Base-by-base conservation (phyloP, 1,284 basidiomycete species). In the Tranzscheliella williamsii region DNA sequence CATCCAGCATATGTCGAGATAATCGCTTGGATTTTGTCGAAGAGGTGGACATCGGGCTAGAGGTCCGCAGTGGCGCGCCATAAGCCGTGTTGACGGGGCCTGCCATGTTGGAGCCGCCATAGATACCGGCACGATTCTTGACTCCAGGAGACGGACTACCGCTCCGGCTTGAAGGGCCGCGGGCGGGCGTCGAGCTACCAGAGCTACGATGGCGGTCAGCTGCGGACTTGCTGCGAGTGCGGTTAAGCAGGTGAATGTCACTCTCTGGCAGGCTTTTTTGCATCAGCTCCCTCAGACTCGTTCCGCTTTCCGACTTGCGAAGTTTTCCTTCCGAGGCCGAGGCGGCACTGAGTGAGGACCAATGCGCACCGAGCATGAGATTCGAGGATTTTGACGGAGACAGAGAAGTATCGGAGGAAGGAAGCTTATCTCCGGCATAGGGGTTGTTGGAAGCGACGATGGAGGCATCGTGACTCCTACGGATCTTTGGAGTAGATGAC, bases 221-320 rank as follows among this genome's bases (percentile, higher is more conserved):
- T 7, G 30, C 17, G 13, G 38, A 39, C 26, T 30, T 39, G 38
- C 38, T 39, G 12, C 38, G 23, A 18, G n/a, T 27, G 4, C 38
- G 32, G 8, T 27, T 6, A 6, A 13, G 21, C 9, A 37, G 6
- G 21, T 24, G 9, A 12, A 9, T 7, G 38, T 39, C 18, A 16
- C 3, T 7, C 9, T 29, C 35, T 2, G 58, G 53, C 12, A 51
- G 17, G 17, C 38, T 52, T 21, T 45, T 44, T n/a, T 42, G 24
- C 24, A 40, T 52, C 13, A 56, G 33, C 26, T 62, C 48, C 3
- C 48, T 44, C 27, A 63, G 38, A n/a, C 60, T 63, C 2, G 50
- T 31, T 0, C 49, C 53, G 32, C 60, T 63, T 2, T 40, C 53
- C 12, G 49, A 37, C 29, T 53, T 57, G 9, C 36, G 32, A 21